Conservation (phyloP, 1,284 basidiomycete genomes). For the Spongiforma sp. region DNA sequence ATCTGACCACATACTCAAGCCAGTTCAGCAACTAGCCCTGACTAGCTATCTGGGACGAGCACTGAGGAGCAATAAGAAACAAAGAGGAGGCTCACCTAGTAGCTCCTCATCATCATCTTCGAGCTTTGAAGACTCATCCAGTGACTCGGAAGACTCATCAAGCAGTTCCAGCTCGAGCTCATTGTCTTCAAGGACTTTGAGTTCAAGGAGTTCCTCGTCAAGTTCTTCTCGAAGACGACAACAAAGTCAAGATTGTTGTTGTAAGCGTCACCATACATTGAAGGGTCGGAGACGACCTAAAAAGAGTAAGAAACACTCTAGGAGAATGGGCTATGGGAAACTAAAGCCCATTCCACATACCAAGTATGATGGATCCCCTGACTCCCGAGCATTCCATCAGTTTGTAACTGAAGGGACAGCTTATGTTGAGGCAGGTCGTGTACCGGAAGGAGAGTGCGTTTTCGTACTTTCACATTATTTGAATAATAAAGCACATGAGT, state of each 20-base stretch:
- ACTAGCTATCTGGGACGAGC: neutral
- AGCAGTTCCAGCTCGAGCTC: neutral
- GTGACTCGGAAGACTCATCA: neutral
- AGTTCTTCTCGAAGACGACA: neutral
- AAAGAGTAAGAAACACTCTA: neutral
- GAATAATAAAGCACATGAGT: constrained; percentile 43
- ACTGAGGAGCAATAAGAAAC: neutral
- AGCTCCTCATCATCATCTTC: no score
- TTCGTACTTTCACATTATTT: constrained; percentile 37
- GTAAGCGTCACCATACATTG: no score
- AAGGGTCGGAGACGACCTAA: neutral
- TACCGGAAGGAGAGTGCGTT: no score
- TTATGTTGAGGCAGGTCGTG: neutral
- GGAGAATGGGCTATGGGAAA: neutral
- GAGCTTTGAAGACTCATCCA: neutral
- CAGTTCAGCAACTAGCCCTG: neutral
- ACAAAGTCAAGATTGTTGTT: no score
- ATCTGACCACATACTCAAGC: neutral
- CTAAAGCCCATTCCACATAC: neutral
- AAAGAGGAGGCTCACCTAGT: neutral
- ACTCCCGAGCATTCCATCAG: neutral
- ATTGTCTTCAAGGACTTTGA: neutral
- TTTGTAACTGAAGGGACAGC: neutral
- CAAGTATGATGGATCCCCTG: neutral
- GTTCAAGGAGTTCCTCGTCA: neutral